Evolutionary conservation across 768 basidiomycete genomes (phyloP).

Genomic region (Mycena capillaripes): DNA sequence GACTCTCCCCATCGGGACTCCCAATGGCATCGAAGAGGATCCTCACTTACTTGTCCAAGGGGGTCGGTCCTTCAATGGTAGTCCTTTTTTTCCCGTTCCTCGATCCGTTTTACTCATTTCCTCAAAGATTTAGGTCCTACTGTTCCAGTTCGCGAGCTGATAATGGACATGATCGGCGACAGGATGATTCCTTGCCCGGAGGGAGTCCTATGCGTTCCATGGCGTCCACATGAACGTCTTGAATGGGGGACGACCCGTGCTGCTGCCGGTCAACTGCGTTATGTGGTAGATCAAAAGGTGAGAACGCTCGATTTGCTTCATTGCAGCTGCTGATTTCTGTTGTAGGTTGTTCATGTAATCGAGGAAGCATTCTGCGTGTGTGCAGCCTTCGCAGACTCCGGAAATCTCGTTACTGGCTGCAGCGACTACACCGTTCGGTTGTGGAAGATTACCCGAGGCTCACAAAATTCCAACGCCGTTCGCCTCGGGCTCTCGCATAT

Average conservation of each 20-base stretch:
- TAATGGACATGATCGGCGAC: slow-evolving; percentile 70
- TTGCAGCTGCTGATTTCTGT: slow-evolving; percentile 1
- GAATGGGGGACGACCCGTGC: slow-evolving; percentile 70
- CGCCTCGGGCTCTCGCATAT: slow-evolving; percentile 70
- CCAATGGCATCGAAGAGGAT: slow-evolving; percentile 90
- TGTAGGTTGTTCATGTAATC: slow-evolving; percentile 79
- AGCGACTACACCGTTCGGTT: slow-evolving; percentile 86
- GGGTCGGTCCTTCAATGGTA: slow-evolving; percentile 70
- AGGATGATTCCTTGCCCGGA: slow-evolving; percentile 73
- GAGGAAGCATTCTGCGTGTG: slow-evolving; percentile 82
- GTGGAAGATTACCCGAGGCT: slow-evolving; percentile 74
- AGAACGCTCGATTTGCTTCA: not conserved
- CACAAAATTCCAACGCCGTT: slow-evolving; percentile 39
- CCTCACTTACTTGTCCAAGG: slow-evolving; percentile 76
- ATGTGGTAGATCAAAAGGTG: slow-evolving; percentile 76
- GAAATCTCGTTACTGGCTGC: slow-evolving; percentile 84
- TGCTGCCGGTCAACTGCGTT: slow-evolving; percentile 68
- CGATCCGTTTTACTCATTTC: not conserved
- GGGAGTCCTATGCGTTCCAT: slow-evolving; percentile 70
- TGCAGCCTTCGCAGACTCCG: slow-evolving; percentile 82
- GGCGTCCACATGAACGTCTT: slow-evolving; percentile 75
- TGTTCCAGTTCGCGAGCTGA: slow-evolving; percentile 64
- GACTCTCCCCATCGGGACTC: slow-evolving; percentile 76
- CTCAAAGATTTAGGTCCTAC: slow-evolving; percentile 62
- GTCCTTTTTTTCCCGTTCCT: not conserved